Base-by-base conservation (phyloP, 2,329 filamentous ascomycete species). In the Helotiales sp. region DNA sequence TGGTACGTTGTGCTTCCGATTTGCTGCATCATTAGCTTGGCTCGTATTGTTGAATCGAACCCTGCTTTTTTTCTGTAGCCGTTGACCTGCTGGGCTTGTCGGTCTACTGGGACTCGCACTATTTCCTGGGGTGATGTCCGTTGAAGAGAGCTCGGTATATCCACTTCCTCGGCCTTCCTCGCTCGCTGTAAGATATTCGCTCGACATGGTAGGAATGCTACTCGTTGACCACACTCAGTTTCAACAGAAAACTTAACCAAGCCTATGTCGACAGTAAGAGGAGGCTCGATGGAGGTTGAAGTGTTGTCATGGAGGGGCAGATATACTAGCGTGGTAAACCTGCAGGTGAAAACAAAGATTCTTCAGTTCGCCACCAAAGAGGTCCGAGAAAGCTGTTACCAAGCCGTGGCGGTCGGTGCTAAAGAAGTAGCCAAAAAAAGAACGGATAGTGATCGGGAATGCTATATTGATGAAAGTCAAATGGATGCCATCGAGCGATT, bases 41-140 rank as follows among this genome's bases (percentile, higher is more conserved):
- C 66, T 70, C 24, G 63, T 66, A 47, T 63, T 67, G 52, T 71
- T 69, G 60, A 72, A 72, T 15, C 69, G 63, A 3, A 72, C 70
- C 51, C 69, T 65, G 36, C 63, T 58, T 60, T 60, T 60, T 29
- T 52, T 66, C 62, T 34, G 47, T 25, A 40, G 29, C 13, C 25
- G 25, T 27, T 42, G n/a, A 6, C 59, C 64, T 53, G 49, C 58
- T 49, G 65, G 25, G 59, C 67, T 70, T 1, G 52, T 52, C 9
- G 67, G 63, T 19, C 67, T 65, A 54, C 66, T 69, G 22, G 63
- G 60, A 19, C 42, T 55, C 15, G 64, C 52, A 51, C 66, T 69
- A 8, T 60, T 60, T 1, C 65, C 55, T 12, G 47, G 51, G 44
- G 63, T 67, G 46, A 50, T 42, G 29, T 62, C 61, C 27, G 58